Conservation (phyloP, 495 filamentous ascomycete species). For the Xylaria intraflava region DNA sequence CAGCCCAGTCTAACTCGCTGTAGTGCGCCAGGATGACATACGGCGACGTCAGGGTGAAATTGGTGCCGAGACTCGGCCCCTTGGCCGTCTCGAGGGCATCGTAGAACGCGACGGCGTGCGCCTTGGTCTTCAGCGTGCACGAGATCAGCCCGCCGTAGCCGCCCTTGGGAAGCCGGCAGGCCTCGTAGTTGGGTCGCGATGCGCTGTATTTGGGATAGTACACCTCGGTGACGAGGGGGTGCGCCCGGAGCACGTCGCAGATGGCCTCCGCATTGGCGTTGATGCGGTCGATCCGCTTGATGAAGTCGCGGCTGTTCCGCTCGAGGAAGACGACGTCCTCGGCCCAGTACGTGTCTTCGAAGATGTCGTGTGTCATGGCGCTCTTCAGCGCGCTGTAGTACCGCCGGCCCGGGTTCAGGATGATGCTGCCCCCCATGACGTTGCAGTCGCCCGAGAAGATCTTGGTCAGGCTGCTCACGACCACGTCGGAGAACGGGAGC, state of each 20-base stretch:
- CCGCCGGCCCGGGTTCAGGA: constrained; percentile 72
- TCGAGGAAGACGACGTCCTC: constrained; percentile 94
- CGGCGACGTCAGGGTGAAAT: constrained; percentile 86
- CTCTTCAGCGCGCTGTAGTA: constrained; percentile 66
- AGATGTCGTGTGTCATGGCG: constrained; percentile 51
- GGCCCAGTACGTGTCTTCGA: constrained; percentile 87
- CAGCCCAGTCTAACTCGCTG: constrained; percentile 83
- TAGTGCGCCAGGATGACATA: constrained; percentile 93
- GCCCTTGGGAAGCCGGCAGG: constrained; percentile 62
- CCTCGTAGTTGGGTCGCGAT: constrained; percentile 67
- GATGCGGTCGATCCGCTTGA: constrained; percentile 72
- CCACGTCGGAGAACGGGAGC: constrained; percentile 78
- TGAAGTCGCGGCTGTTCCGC: constrained; percentile 90
- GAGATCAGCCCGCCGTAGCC: constrained; percentile 91
- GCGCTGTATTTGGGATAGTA: constrained; percentile 78
- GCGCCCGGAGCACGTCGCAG: constrained; percentile 53
- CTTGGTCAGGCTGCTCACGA: constrained; percentile 91
- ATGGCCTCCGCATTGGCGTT: constrained; percentile 83
- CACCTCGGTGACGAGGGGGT: constrained; percentile 64
- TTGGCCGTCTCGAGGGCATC: constrained; percentile 83
- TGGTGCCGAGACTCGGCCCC: constrained; percentile 91
- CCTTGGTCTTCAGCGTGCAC: constrained; percentile 63
- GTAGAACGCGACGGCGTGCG: constrained; percentile 73
- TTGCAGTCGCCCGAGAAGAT: constrained; percentile 96
- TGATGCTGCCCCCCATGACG: constrained; percentile 89